Base-by-base conservation (phyloP, 495 filamentous ascomycete genomes). In the Aspergillus leporis region DNA sequence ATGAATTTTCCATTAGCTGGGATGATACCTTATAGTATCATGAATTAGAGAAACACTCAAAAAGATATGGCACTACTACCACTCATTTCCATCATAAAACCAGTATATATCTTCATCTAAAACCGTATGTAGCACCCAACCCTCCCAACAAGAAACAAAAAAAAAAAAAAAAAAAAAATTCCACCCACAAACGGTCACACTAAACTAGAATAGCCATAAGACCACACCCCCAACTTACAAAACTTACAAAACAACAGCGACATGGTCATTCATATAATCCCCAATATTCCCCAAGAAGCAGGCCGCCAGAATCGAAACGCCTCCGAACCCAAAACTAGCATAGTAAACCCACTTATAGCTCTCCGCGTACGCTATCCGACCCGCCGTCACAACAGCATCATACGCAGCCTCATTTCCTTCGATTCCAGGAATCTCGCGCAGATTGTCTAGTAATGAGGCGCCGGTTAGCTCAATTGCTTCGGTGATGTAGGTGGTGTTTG, bases 261-360 rank as follows among this genome's bases (percentile, higher is more conserved):
- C 81, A 71, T 87, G 81, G 67, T 89, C 84, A 67, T 87, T 83
- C 80, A 90, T 85, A 62, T 85, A 88, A 72, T 81, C 70, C n/a
- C 68, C 67, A 50, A 90, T 88, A 65, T 87, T 78, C 13, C 81
- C 85, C 70, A 91, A 67, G 58, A 86, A 87, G 60, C 80, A 74
- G 41, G 85, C 81, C 8, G 87, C 83, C 13, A 89, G 30, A 22
- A 90, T 83, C n/a, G 82, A 80, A 0, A 89, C 69, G 0, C 36
- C 76, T 0, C 88, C 88, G 66, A 91, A 91, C 3, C 80, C 87
- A 65, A 90, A 85, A 61, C 84, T 87, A 51, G 79, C 79, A 66
- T 85, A 83, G 66, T 89, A 91, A 3, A 88, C 86, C 68, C 78
- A 89, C 53, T 83, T 84, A 63, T 90, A 91, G 41, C 77, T 80